Evolutionary conservation across 2,329 filamentous ascomycete species (phyloP), one percentile per base, ranked within the genome.

Genomic region (Fusarium tanahbumbuense): DNA sequence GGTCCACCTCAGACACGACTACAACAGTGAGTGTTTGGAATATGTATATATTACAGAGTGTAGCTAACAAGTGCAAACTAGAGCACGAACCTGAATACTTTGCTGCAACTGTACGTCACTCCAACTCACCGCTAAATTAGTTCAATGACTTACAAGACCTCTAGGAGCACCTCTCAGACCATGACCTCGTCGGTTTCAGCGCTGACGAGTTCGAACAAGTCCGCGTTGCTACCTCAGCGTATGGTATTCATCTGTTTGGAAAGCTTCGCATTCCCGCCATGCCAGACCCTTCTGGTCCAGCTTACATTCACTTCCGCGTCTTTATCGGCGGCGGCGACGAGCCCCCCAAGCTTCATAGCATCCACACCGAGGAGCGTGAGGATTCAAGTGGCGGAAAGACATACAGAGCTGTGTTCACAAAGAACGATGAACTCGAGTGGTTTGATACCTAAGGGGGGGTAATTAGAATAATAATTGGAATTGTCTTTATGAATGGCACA

Each of bases 341-440:
- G 16, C 62, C 68, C 78, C 92, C 94, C 34, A 94, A 97, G 87
- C 85, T 94, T 86, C 89, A 95, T 68, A 93, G 97, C 78, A 94
- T 95, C 34, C 98, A 98, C 88, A 94, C 94, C 5, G 83, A 98
- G 69, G 97, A 98, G 83, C 96, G 96, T 86, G 96, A 97, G 86
- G 94, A 94, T 8, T 84, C 93, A n/a, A 89, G 91, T 54, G 95
- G 94, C 28, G 89, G 94, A 80, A 94, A 95, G 82, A 92, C 97
- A 75, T 98, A 97, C 81, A 97, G 94, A 2, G 95, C 95, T 46
- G 92, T 98, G 74, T 93, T 91, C 74, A 93, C 93, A 30, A 94
- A 94, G 8, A 97, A 97, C 78, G 94, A 98, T 85, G 91, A 89
- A 64, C 94, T 95, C 4, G 86, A 86, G 74, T 88, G 86, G 86